Evolutionary conservation across 345 rosid species (phyloP).

Genomic region (Hirschfeldia incana): DNA sequence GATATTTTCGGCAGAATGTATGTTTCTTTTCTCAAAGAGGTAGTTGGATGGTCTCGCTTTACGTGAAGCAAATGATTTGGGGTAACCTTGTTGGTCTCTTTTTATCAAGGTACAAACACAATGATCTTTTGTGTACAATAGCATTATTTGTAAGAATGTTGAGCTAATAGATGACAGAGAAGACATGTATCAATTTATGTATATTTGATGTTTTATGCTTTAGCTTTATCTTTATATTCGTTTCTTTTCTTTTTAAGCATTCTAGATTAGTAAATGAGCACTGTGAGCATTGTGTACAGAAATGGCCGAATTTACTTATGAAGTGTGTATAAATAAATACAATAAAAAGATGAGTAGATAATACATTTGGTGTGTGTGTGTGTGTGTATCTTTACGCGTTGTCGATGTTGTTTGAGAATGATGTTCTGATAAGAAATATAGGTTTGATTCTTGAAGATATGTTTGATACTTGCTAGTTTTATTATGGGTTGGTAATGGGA

Average conservation of each 20-base stretch:
- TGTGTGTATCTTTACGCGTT: slow-evolving; percentile 20
- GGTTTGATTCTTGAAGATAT: slow-evolving; percentile 3
- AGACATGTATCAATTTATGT: too few species aligned
- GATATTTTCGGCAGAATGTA: background rate
- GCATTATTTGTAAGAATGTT: background rate
- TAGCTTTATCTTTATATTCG: slow-evolving; percentile 10
- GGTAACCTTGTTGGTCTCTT: background rate
- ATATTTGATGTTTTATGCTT: background rate
- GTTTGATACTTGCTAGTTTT: slow-evolving; percentile 11
- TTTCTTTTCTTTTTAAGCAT: slow-evolving; percentile 2
- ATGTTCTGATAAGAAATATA: background rate
- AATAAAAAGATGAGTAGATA: background rate
- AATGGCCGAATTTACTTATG: background rate
- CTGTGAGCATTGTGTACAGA: background rate
- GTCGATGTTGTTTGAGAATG: slow-evolving; percentile 3
- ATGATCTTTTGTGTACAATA: slow-evolving; percentile 2
- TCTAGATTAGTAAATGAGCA: background rate
- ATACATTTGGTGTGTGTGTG: background rate
- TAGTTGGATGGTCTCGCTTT: slow-evolving; percentile 18
- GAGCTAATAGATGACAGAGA: background rate
- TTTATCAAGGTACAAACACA: background rate
- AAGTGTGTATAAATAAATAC: background rate
- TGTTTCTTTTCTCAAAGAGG: background rate
- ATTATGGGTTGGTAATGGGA: slow-evolving; percentile 23
- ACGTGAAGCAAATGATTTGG: slow-evolving; percentile 21